Conservation (phyloP, 2,329 filamentous ascomycete species). For the Helminthosporium solani region DNA sequence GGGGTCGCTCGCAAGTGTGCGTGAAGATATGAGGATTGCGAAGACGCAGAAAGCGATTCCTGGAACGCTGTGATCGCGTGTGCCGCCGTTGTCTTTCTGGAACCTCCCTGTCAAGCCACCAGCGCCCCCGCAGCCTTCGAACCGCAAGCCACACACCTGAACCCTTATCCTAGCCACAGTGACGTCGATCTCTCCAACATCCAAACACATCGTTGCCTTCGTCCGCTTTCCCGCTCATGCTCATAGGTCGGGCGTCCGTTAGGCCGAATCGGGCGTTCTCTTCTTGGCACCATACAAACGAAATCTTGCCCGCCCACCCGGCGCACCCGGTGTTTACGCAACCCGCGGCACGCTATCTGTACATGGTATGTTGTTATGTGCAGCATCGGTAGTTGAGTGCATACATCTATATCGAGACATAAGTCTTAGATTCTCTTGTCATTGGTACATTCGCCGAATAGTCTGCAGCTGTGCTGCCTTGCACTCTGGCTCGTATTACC, state of each 20-base stretch:
- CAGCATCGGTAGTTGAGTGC: no score
- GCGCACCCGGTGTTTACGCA: no score
- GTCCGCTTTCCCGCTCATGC: no score
- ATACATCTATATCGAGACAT: not conserved
- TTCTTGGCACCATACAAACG: no score
- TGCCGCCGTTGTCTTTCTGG: not conserved
- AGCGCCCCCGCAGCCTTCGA: not conserved
- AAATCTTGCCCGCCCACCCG: no score
- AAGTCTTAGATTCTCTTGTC: no score
- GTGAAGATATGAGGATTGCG: not conserved
- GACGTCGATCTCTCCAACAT: not conserved
- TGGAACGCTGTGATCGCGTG: not conserved
- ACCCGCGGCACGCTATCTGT: slow-evolving; percentile 3
- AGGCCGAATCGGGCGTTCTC: no score
- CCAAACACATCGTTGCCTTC: not conserved
- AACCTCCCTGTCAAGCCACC: not conserved
- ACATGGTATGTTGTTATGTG: not conserved
- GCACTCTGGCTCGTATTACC: not conserved
- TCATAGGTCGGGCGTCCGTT: no score
- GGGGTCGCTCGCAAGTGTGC: not conserved
- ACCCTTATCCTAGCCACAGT: slow-evolving; percentile 2
- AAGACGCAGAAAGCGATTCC: not conserved
- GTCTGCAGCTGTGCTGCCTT: no score
- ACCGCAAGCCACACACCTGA: not conserved
- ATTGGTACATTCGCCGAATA: no score